phyloP scores from a whole-genome alignment of 1,284 basidiomycete species.

The Tilletia caries region DNA sequence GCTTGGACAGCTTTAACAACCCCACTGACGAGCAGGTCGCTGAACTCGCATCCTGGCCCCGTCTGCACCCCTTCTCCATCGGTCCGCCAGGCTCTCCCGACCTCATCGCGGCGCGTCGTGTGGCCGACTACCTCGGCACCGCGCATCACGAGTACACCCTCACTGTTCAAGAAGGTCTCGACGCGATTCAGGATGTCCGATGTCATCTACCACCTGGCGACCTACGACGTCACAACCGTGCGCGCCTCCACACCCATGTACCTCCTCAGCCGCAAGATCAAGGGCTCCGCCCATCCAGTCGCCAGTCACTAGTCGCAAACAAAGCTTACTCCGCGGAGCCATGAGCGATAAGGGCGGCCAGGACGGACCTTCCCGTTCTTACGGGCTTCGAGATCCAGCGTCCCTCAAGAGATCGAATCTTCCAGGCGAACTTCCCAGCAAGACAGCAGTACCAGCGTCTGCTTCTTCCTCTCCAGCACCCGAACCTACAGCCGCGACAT shows the following conservation, averaged over 20 bases:
- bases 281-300: too few species aligned
- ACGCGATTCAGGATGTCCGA: constrained; percentile 93
- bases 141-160: constrained; percentile 98
- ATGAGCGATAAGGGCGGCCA: too few species aligned
- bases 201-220: constrained; percentile 99
- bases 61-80: constrained; percentile 96
- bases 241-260: constrained; percentile 98
- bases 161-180: constrained; percentile 95
- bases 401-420: too few species aligned
- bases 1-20: constrained; percentile 9
- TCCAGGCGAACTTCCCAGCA: too few species aligned
- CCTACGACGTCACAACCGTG: constrained; percentile 97
- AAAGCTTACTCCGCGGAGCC: too few species aligned
- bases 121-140: constrained; percentile 88
- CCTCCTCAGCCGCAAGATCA: constrained; percentile 94
- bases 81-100: constrained; percentile 95
- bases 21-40: constrained; percentile 23
- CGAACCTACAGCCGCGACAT: too few species aligned
- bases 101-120: constrained; percentile 87
- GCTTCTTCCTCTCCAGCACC: too few species aligned
- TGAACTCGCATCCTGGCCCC: constrained; percentile 76
- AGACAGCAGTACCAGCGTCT: too few species aligned
- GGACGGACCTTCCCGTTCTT: too few species aligned
- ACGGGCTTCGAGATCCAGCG: too few species aligned
- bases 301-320: too few species aligned